These are phyloP conservation scores for Rhytidiadelphus loreus DNA, from an alignment of 225 moss, liverwort and hornwort genomes.

Conservation along the genomic window DNA sequence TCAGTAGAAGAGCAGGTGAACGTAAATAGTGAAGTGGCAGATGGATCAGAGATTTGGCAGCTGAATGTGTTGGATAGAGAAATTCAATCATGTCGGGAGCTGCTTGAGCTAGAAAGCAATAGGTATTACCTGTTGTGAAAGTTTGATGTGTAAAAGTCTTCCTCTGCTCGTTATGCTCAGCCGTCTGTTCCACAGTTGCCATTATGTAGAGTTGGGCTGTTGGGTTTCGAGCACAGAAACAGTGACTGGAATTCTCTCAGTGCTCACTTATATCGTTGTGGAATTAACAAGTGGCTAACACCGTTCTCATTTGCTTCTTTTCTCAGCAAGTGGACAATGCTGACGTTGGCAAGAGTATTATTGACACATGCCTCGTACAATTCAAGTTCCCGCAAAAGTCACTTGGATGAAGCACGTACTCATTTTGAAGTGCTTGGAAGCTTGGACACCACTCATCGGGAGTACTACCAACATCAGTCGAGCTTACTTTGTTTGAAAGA, in stretches of 20 bases:
- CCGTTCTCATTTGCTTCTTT: neutral
- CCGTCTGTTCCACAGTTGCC: neutral
- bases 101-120: conserved; percentile 71
- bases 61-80: conserved; percentile 49
- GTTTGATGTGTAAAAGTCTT: neutral
- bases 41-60: conserved; percentile 38
- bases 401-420: conserved; percentile 42
- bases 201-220: neutral
- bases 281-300: neutral
- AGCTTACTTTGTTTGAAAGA: conserved; percentile 36
- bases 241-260: neutral
- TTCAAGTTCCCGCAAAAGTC: conserved; percentile 14
- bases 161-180: neutral
- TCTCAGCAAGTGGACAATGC: conserved; percentile 86
- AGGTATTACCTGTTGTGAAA: conserved; percentile 30
- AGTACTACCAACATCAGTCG: conserved; percentile 58
- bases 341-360: conserved; percentile 75
- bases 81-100: conserved; percentile 62
- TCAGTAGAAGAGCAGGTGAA: neutral
- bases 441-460: conserved; percentile 49
- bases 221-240: neutral
- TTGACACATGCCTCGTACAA: conserved; percentile 33
- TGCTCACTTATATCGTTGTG: neutral
- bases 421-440: conserved; percentile 41
- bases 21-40: neutral